Base-by-base conservation (phyloP, 2,329 filamentous ascomycete genomes). In the Aspergillus alliaceus region DNA sequence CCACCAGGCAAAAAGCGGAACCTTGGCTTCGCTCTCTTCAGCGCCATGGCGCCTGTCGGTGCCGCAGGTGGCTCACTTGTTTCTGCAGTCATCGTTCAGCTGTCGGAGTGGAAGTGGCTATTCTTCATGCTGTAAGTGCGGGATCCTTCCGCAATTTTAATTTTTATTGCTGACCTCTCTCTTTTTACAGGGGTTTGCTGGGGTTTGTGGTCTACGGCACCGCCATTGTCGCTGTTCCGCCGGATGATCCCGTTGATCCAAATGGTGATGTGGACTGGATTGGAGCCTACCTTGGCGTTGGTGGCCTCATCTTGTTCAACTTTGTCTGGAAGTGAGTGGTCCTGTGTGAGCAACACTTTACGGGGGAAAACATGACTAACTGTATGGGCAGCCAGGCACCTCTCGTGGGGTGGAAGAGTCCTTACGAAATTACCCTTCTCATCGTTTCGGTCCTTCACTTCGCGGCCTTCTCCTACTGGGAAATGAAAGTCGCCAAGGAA, bases 251-350 rank as follows among this genome's bases (percentile, higher is more conserved):
- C 4, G 39, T 59, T 14, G 57, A 50, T 11, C 56, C 59, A 27
- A 42, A 42, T 42, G 39, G 39, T n/a, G n/a, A 22, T 11, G 46
- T 72, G 18, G 80, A 82, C 56, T 60, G 74, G 14, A 59, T 73
- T 2, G 79, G 78, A 18, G 73, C 74, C 11, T 55, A 68, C 2
- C 68, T 75, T 0, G 86, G 86, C 1, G 76, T 88, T 11, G 73
- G 76, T 0, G 80, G 80, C 0, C 74, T 89, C 29, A n/a, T 87
- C 0, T 74, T 89, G 32, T 80, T 89, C 74, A 88, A 87, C 68
- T 85, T 89, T 63, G 82, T 86, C 0, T 88, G 84, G 84, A 89
- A 86, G 39, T 42, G 24, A 42, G 20, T 15, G 8, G 14, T 25
- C 12, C 18, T 22, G n/a, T 4, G 2, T 22, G 3, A 6, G 11